phyloP scores from a whole-genome alignment of 306 rosid species.

The Corylus heterophylla region DNA sequence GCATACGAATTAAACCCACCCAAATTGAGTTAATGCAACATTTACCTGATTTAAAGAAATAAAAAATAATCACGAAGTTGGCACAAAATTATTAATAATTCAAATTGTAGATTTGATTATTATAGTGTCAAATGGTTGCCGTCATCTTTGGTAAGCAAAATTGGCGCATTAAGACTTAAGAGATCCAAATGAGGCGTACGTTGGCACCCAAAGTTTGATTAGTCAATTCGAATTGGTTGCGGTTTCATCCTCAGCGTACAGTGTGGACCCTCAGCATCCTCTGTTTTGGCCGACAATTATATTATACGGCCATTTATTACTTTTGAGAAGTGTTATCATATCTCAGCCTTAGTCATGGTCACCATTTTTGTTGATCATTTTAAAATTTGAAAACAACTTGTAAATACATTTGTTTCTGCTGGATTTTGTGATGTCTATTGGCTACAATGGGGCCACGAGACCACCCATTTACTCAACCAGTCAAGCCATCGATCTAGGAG shows the following conservation, averaged over 20 bases:
- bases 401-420: too few relatives aligned
- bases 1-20: too few relatives aligned
- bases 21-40: too few relatives aligned
- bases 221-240: slow-evolving; percentile 5
- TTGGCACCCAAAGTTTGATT: neutral
- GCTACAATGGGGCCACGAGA: slow-evolving; percentile 19
- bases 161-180: too few relatives aligned
- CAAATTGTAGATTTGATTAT: too few relatives aligned
- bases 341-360: slow-evolving; percentile 6
- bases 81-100: too few relatives aligned
- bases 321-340: slow-evolving; percentile 1
- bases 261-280: slow-evolving; percentile 14
- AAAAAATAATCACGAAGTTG: too few relatives aligned
- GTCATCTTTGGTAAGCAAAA: too few relatives aligned
- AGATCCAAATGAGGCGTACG: too few relatives aligned
- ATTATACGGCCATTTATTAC: slow-evolving; percentile 6
- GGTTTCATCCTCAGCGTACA: slow-evolving; percentile 6
- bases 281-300: neutral
- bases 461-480: slow-evolving; percentile 7
- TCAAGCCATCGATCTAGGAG: neutral
- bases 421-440: neutral
- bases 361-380: slow-evolving; percentile 1
- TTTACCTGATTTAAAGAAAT: too few relatives aligned
- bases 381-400: too few relatives aligned
- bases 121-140: too few relatives aligned